Conservation (phyloP, 495 filamentous ascomycete genomes). For the Talaromyces liani region DNA sequence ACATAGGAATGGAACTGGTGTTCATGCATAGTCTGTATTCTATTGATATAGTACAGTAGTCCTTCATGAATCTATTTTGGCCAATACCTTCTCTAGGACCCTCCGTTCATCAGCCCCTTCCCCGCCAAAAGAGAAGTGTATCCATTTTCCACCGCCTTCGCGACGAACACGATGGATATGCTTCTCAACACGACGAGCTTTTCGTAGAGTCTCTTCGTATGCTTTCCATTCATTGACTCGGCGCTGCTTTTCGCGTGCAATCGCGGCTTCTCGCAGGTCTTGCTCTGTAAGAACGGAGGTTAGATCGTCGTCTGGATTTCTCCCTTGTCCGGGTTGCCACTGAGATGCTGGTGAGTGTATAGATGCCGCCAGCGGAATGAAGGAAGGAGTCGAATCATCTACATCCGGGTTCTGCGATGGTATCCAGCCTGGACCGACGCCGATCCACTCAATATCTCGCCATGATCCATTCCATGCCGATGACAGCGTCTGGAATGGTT, state of each 20-base stretch:
- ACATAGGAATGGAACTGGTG: background rate
- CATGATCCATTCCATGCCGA: slow-evolving; percentile 46
- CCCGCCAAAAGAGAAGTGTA: slow-evolving; percentile 26
- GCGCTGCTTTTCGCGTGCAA: slow-evolving; percentile 22
- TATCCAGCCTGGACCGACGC: slow-evolving; percentile 46
- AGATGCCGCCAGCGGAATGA: slow-evolving; percentile 1
- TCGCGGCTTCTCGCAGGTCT: slow-evolving; percentile 24
- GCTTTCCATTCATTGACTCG: slow-evolving; percentile 19
- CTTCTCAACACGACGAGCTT: slow-evolving; percentile 20
- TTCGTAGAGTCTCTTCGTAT: slow-evolving; percentile 16
- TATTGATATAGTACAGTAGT: background rate
- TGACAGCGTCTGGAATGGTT: slow-evolving; percentile 19
- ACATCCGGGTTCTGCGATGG: slow-evolving; percentile 10
- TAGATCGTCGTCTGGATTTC: background rate
- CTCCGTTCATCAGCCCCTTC: slow-evolving; percentile 15
- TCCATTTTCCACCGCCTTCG: slow-evolving; percentile 30
- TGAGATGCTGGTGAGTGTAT: background rate
- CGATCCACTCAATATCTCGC: slow-evolving; percentile 41
- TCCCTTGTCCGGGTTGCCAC: slow-evolving; percentile 10
- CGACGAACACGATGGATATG: slow-evolving; percentile 21
- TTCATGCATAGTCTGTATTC: background rate
- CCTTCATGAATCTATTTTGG: background rate
- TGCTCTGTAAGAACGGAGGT: background rate
- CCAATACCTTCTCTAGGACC: background rate
- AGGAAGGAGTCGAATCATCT: background rate